Evolutionary conservation across 805 yeast species (phyloP).

Genomic region (Metschnikowia baotianmanensis): DNA sequence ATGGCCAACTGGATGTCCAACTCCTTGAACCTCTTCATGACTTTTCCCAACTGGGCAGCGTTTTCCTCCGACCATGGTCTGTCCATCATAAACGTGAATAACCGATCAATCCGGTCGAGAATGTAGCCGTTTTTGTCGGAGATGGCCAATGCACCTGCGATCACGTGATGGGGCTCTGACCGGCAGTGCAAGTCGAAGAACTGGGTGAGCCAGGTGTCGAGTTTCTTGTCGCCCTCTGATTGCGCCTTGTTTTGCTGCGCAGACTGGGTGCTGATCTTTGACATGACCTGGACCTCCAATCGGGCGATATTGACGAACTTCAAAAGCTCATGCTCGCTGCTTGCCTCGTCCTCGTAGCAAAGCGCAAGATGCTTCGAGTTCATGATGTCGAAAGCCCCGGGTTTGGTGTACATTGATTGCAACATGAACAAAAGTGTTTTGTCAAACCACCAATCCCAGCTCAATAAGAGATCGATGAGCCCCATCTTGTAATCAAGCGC

Average conservation of each 20-base stretch:
- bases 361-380: constrained; percentile 39
- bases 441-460: constrained; percentile 47
- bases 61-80: constrained; percentile 22
- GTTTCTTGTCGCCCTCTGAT: constrained; percentile 54
- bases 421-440: constrained; percentile 50
- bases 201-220: constrained; percentile 39
- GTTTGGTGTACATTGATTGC: constrained; percentile 49
- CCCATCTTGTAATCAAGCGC: constrained; percentile 42
- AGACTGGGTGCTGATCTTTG: constrained; percentile 45
- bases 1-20: constrained; percentile 29
- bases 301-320: constrained; percentile 56
- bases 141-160: constrained; percentile 52
- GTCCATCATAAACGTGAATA: constrained; percentile 40
- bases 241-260: constrained; percentile 35
- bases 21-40: constrained; percentile 32
- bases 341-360: constrained; percentile 44
- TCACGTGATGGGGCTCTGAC: constrained; percentile 62
- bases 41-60: constrained; percentile 26
- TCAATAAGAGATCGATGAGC: constrained; percentile 38
- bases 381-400: constrained; percentile 60
- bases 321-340: constrained; percentile 38
- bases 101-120: constrained; percentile 42
- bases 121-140: constrained; percentile 42
- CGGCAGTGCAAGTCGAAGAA: constrained; percentile 42
- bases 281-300: constrained; percentile 59